phyloP scores from a whole-genome alignment of 305 asterid species.

The Plantago coronopus region DNA sequence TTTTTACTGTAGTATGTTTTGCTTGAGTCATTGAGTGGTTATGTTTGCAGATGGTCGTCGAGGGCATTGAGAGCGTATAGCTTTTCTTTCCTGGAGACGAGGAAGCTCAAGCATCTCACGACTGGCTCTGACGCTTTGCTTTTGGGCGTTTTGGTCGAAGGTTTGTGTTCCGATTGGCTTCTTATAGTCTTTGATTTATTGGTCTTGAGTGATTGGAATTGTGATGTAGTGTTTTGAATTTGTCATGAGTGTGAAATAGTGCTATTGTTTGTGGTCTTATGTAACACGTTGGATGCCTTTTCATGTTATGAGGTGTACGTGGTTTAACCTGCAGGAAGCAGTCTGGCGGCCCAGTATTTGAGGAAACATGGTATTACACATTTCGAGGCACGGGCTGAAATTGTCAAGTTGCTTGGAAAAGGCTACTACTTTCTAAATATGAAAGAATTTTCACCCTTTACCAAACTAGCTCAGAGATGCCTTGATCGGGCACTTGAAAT shows the following conservation, averaged over 20 bases:
- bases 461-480: slow-evolving; percentile 78
- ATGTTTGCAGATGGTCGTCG: slow-evolving; percentile 71
- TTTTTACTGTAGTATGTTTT: too few species aligned
- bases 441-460: slow-evolving; percentile 81
- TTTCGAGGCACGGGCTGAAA: slow-evolving; percentile 70
- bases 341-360: slow-evolving; percentile 75
- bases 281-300: background rate
- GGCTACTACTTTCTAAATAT: slow-evolving; percentile 42
- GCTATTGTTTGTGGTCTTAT: background rate
- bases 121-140: slow-evolving; percentile 88
- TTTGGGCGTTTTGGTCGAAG: slow-evolving; percentile 87
- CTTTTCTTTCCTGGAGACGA: slow-evolving; percentile 80
- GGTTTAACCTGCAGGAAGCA: slow-evolving; percentile 60
- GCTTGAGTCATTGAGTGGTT: slow-evolving; percentile 26
- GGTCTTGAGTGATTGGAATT: background rate
- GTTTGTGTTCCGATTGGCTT: slow-evolving; percentile 21
- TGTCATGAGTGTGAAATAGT: background rate
- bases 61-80: slow-evolving; percentile 77
- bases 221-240: too few species aligned
- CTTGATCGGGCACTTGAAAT: slow-evolving; percentile 80
- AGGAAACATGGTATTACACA: slow-evolving; percentile 67
- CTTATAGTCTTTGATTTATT: too few species aligned
- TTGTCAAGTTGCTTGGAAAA: slow-evolving; percentile 58
- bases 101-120: slow-evolving; percentile 77
- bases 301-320: slow-evolving; percentile 8